A percentile compares a stretch with the other conserved stretches of the same genome.
Conservation (phyloP, 257 asterid species). For the Solanum rostratum region DNA sequence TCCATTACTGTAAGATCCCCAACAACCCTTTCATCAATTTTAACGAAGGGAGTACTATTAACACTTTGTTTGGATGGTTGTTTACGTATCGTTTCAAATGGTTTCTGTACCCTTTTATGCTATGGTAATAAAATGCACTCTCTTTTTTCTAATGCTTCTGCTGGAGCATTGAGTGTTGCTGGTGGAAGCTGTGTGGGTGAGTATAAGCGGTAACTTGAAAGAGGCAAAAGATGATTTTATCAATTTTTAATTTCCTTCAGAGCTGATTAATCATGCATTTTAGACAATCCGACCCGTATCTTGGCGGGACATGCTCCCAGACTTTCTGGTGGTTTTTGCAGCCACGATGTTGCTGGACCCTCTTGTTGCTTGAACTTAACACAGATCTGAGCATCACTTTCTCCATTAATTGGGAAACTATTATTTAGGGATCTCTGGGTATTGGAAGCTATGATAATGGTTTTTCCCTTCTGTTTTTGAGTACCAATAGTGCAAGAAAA, state of each 20-base stretch:
- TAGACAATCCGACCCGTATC: not conserved
- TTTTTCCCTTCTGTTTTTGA: not conserved
- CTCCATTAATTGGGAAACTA: not conserved
- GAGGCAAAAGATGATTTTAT: not conserved
- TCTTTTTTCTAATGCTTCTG: not conserved
- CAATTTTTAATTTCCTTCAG: not conserved
- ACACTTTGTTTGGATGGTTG: not conserved
- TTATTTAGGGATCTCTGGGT: not conserved
- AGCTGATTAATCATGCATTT: not conserved
- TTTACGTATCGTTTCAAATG: not conserved
- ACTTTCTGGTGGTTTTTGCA: not conserved
- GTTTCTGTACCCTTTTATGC: not conserved
- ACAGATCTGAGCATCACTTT: not conserved
- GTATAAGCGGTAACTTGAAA: not conserved
- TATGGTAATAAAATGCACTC: not conserved
- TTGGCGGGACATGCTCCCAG: not conserved
- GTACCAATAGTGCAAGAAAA: not conserved
- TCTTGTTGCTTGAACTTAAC: not conserved
- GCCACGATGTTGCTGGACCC: not conserved
- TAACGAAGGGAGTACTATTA: not conserved
- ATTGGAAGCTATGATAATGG: not conserved
- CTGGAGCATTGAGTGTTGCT: not conserved
- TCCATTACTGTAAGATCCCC: not conserved
- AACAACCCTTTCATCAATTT: slow-evolving; percentile 7
- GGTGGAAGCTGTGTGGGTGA: not conserved